These are phyloP conservation scores for Arctium lappa DNA, from an alignment of 129 eudicot genomes.

Conservation along the genomic window DNA sequence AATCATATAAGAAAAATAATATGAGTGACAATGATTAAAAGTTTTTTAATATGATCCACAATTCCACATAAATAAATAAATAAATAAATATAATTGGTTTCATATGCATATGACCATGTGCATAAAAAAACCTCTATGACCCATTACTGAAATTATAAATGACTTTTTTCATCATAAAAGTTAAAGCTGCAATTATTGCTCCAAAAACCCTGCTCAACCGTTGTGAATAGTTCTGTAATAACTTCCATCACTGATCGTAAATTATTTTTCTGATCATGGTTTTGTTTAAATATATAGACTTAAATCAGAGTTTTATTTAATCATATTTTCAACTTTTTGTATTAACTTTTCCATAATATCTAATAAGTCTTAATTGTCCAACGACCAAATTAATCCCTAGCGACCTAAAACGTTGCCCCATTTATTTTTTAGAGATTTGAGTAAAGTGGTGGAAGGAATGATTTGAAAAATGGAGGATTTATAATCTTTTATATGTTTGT, in stretches of 20 bases:
- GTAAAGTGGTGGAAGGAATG: no score
- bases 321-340: not conserved
- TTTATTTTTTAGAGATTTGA: no score
- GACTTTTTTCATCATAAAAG: not conserved
- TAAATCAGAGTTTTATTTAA: not conserved
- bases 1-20: not conserved
- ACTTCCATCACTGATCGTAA: not conserved
- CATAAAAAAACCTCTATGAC: not conserved
- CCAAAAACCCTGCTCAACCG: not conserved
- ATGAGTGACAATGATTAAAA: not conserved
- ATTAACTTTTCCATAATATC: no score
- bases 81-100: not conserved
- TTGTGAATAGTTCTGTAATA: not conserved
- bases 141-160: not conserved
- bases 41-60: not conserved
- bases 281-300: no score
- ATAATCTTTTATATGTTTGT: no score
- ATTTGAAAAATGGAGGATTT: no score
- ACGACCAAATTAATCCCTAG: no score
- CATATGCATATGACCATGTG: slow-evolving; percentile 11
- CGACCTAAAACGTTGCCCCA: no score
- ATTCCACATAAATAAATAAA: no score
- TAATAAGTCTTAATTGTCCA: no score
- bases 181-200: slow-evolving; percentile 22
- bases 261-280: not conserved